A percentile compares a stretch with the other conserved stretches of the same genome.
These are phyloP conservation scores for Codiaeum variegatum DNA, from an alignment of 441 rosid species.

Conservation along the genomic window DNA sequence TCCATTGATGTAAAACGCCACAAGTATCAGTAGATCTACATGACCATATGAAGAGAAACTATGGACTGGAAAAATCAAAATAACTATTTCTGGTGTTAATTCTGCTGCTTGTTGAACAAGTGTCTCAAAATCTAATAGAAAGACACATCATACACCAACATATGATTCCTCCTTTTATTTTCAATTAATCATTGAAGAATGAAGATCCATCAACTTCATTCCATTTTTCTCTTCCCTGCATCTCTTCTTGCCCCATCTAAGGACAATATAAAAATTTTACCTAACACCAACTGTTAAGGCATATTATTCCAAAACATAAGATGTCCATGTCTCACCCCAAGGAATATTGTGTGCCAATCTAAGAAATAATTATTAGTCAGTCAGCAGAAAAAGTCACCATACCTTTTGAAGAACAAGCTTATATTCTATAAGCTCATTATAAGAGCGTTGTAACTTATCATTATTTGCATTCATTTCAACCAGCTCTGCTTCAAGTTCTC, in stretches of 20 bases:
- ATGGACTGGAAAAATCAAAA: background rate
- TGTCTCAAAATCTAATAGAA: background rate
- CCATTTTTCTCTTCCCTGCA: background rate
- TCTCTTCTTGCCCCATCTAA: background rate
- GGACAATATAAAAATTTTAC: background rate
- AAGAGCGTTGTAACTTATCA: conserved; percentile 65
- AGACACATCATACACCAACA: background rate
- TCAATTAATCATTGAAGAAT: background rate
- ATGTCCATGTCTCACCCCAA: background rate
- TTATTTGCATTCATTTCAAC: conserved; percentile 83
- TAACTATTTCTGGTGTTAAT: background rate
- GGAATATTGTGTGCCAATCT: background rate
- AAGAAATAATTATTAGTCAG: conserved; percentile 4
- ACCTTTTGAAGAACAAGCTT: conserved; percentile 84
- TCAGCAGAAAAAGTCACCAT: conserved; percentile 19
- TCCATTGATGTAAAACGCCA: background rate
- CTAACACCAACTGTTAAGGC: background rate
- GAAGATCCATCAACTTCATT: background rate
- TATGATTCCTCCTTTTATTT: background rate
- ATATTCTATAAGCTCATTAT: conserved; percentile 77
- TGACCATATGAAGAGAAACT: background rate
- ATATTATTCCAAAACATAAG: background rate
- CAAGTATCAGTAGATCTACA: background rate
- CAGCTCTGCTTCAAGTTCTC: conserved; percentile 86
- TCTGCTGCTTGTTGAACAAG: conserved; percentile 8